These are phyloP conservation scores for Chlorella sorokiniana DNA, from an alignment of 139 green algal species.

Conservation along the genomic window DNA sequence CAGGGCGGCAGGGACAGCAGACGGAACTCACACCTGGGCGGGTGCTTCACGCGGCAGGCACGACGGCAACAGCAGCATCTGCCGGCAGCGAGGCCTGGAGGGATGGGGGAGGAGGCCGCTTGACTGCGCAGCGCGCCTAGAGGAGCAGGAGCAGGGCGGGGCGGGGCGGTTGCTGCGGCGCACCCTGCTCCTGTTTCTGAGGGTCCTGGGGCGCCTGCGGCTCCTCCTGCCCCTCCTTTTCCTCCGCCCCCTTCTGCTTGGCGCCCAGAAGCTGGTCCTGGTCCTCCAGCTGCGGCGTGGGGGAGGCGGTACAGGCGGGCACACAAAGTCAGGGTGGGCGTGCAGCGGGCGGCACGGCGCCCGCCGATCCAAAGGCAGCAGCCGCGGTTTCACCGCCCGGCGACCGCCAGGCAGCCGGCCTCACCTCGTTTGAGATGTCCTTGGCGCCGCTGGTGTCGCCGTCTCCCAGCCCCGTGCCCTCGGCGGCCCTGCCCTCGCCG, in stretches of 20 bases:
- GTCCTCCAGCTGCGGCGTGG: conserved; percentile 57
- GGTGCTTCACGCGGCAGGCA: too few species aligned
- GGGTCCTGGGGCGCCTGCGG: conserved; percentile 45
- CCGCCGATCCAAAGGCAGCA: neutral
- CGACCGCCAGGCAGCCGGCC: neutral
- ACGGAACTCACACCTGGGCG: too few species aligned
- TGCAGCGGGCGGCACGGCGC: neutral
- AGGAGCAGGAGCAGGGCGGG: too few species aligned
- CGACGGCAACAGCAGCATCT: too few species aligned
- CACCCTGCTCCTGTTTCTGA: conserved; percentile 49
- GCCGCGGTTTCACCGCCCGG: too few species aligned
- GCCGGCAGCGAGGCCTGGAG: too few species aligned
- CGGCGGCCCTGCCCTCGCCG: conserved; percentile 55
- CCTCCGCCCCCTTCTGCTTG: conserved; percentile 64
- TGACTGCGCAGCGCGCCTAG: too few species aligned
- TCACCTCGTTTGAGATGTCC: conserved; percentile 95
- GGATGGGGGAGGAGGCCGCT: too few species aligned
- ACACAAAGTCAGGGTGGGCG: neutral
- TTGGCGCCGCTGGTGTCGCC: conserved; percentile 70
- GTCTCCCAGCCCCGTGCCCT: conserved; percentile 89
- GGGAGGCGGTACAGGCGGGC: neutral
- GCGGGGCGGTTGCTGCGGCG: too few species aligned
- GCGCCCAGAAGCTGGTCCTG: conserved; percentile 96
- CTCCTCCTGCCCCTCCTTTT: conserved; percentile 47
- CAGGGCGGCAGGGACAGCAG: neutral